Evolutionary conservation across 2,329 filamentous ascomycete genomes (phyloP).

Genomic region (Xylaria sp.): DNA sequence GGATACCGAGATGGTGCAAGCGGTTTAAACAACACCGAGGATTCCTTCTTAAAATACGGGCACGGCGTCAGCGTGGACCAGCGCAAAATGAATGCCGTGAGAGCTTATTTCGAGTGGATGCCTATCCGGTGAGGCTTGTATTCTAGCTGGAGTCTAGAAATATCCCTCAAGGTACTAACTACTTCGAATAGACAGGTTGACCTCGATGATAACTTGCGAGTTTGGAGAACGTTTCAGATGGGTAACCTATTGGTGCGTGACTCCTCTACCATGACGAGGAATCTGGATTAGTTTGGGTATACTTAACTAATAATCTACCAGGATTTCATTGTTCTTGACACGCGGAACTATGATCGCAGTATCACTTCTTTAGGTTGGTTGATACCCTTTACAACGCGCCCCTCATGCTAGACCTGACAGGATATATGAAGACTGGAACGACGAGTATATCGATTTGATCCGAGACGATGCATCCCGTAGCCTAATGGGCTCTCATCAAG

Average conservation of each 20-base stretch:
- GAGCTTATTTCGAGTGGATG: conserved; percentile 76
- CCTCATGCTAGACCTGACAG: conserved; percentile 17
- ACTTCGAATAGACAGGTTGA: conserved; percentile 63
- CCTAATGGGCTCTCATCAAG: conserved; percentile 77
- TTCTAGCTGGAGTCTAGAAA: not conserved
- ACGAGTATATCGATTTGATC: conserved; percentile 69
- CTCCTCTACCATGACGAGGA: too few relatives aligned
- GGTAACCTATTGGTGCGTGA: conserved; percentile 63
- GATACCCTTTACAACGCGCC: not conserved
- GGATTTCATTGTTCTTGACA: conserved; percentile 76
- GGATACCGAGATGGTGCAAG: conserved; percentile 70
- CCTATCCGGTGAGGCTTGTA: conserved; percentile 57
- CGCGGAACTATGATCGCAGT: conserved; percentile 73
- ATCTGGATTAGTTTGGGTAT: conserved; percentile 50
- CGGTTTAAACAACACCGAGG: conserved; percentile 72
- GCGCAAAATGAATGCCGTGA: conserved; percentile 77
- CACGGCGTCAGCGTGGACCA: conserved; percentile 72
- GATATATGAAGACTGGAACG: conserved; percentile 65
- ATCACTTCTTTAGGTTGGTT: conserved; percentile 61
- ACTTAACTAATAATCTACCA: conserved; percentile 61
- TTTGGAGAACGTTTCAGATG: conserved; percentile 74
- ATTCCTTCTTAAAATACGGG: conserved; percentile 68
- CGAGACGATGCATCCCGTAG: conserved; percentile 73
- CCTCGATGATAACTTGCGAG: conserved; percentile 74
- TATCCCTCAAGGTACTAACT: conserved; percentile 42